Evolutionary conservation across 345 rosid species (phyloP).

Genomic region (Erodium maritimum): DNA sequence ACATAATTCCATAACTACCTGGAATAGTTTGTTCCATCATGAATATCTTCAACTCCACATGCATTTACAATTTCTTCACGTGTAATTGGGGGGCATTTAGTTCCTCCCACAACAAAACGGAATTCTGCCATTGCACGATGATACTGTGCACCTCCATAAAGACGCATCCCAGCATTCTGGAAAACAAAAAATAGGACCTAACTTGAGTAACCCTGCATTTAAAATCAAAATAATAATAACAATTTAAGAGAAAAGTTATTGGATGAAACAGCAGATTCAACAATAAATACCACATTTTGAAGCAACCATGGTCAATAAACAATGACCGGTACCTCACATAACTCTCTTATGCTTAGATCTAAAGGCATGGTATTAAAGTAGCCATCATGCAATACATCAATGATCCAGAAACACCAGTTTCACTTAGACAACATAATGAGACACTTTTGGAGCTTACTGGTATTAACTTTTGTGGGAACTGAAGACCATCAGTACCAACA

Average conservation of each 20-base stretch:
- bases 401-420: constrained; percentile 4
- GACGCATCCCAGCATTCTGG: constrained; percentile 93
- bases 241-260: too few relatives aligned
- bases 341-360: neutral
- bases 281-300: neutral
- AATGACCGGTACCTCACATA: neutral
- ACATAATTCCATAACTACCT: constrained; percentile 30
- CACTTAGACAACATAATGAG: constrained; percentile 1
- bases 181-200: neutral
- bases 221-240: too few relatives aligned
- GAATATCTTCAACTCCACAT: constrained; percentile 95
- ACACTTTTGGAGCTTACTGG: constrained; percentile 42
- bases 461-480: constrained; percentile 73
- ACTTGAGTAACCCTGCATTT: too few relatives aligned
- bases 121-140: constrained; percentile 97
- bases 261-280: too few relatives aligned
- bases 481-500: constrained; percentile 72
- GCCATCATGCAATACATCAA: neutral
- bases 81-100: constrained; percentile 81
- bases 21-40: constrained; percentile 93
- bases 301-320: neutral
- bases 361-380: neutral
- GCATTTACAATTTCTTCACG: constrained; percentile 95
- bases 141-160: constrained; percentile 94
- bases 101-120: constrained; percentile 86